A percentile compares a stretch with the other conserved stretches of the same genome.
Conservation (phyloP, 179 eudicot genomes). For the Pouteria campechiana region DNA sequence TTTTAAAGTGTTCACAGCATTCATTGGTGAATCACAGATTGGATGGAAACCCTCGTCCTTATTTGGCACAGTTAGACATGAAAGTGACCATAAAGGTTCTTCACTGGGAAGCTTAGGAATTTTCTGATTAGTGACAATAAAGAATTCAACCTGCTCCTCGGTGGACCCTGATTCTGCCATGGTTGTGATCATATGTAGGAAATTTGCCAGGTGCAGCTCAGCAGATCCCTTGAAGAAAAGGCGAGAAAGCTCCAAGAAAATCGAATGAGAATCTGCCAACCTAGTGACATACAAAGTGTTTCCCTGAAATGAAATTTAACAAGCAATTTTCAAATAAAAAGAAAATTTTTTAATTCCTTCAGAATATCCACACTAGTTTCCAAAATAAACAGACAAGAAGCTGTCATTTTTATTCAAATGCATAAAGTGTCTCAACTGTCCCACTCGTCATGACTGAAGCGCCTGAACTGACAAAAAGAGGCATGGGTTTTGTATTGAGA, state of each 20-base stretch:
- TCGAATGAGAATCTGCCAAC: constrained; percentile 54
- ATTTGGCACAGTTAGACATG: constrained; percentile 19
- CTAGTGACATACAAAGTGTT: constrained; percentile 47
- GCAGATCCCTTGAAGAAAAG: constrained; percentile 49
- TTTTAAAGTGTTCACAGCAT: constrained; percentile 14
- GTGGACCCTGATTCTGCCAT: constrained; percentile 82
- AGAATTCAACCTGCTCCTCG: constrained; percentile 62
- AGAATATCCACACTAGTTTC: no score
- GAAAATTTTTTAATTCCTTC: no score
- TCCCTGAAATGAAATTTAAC: no score
- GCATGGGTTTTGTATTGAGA: no score
- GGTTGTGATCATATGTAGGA: constrained; percentile 77
- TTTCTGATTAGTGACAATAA: constrained; percentile 73
- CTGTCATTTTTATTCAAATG: no score
- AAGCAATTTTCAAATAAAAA: no score
- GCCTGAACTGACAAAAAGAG: no score
- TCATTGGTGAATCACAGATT: constrained; percentile 10
- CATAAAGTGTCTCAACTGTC: no score
- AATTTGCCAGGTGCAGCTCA: constrained; percentile 75
- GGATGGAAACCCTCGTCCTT: constrained; percentile 12
- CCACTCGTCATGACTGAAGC: no score
- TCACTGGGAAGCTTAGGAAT: constrained; percentile 61
- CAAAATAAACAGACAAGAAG: no score
- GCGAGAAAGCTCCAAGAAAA: constrained; percentile 80
- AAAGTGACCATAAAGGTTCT: constrained; percentile 65